These are phyloP conservation scores for Zygnema cylindricum DNA, from an alignment of 139 green algal genomes.

Conservation along the genomic window DNA sequence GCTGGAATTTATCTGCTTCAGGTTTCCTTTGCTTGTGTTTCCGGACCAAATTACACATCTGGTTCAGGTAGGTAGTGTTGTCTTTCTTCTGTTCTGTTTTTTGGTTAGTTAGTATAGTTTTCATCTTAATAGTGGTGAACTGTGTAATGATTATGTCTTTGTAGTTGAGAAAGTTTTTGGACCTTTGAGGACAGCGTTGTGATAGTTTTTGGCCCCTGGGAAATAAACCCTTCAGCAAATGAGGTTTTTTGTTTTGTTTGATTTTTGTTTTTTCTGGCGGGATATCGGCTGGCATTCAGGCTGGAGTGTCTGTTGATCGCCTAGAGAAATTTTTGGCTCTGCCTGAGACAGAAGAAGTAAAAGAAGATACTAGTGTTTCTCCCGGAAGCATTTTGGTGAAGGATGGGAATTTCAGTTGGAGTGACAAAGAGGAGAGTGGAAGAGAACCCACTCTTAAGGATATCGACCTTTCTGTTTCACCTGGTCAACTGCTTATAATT, in stretches of 20 bases:
- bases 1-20: neutral
- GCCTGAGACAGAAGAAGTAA: conserved; percentile 19
- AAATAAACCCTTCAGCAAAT: too few species aligned
- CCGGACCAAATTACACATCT: conserved; percentile 70
- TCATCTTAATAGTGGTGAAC: neutral
- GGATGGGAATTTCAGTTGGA: neutral
- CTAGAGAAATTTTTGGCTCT: conserved; percentile 56
- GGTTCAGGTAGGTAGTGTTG: conserved; percentile 49
- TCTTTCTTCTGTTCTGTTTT: neutral
- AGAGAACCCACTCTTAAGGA: conserved; percentile 37
- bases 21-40: conserved; percentile 88
- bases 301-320: conserved; percentile 32
- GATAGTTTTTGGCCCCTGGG: too few species aligned
- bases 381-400: neutral
- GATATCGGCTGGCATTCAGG: conserved; percentile 24
- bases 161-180: too few species aligned
- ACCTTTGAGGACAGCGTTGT: too few species aligned
- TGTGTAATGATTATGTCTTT: neutral
- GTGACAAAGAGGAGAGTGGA: neutral
- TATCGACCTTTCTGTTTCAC: conserved; percentile 34
- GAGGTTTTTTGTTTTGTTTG: too few species aligned
- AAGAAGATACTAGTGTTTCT: neutral
- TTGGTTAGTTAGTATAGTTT: neutral
- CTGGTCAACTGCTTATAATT: conserved; percentile 39
- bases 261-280: too few species aligned